Percentiles rank a stretch among this genome's conserved stretches.
phyloP scores from a whole-genome alignment of 139 green algal genomes.

The Chlamydomonas asymmetrica region DNA sequence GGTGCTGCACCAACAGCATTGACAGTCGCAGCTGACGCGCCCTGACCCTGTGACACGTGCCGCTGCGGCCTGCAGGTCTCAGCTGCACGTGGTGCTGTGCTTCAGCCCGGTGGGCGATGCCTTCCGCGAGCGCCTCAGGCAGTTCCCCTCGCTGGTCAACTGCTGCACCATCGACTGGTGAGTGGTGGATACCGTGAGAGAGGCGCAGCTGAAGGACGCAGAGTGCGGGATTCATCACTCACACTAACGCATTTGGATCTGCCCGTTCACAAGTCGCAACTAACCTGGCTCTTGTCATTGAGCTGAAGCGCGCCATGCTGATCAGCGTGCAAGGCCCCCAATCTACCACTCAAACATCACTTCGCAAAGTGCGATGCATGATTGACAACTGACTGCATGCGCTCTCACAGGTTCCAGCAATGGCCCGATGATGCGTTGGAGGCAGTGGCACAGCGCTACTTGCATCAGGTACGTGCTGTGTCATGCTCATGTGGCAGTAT shows the following conservation, averaged over 20 bases:
- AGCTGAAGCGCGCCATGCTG: too few relatives aligned
- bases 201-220: too few relatives aligned
- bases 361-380: too few relatives aligned
- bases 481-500: neutral
- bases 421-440: slow-evolving; percentile 56
- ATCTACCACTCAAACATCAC: too few relatives aligned
- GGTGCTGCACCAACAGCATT: too few relatives aligned
- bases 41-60: too few relatives aligned
- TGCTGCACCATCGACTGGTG: slow-evolving; percentile 64
- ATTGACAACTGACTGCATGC: neutral
- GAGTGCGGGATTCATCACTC: too few relatives aligned
- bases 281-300: too few relatives aligned
- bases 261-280: too few relatives aligned
- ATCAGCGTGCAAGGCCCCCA: too few relatives aligned
- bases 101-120: slow-evolving; percentile 69
- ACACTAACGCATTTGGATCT: too few relatives aligned
- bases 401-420: slow-evolving; percentile 34
- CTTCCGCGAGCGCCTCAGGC: slow-evolving; percentile 55
- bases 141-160: slow-evolving; percentile 66
- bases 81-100: slow-evolving; percentile 66
- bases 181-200: neutral
- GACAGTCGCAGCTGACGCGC: too few relatives aligned
- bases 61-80: slow-evolving; percentile 53
- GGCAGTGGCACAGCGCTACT: slow-evolving; percentile 46
- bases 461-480: slow-evolving; percentile 2